Evolutionary conservation across 2,329 filamentous ascomycete genomes (phyloP), one percentile per base, ranked within the genome.

Genomic region (Neofusicoccum laricinum): DNA sequence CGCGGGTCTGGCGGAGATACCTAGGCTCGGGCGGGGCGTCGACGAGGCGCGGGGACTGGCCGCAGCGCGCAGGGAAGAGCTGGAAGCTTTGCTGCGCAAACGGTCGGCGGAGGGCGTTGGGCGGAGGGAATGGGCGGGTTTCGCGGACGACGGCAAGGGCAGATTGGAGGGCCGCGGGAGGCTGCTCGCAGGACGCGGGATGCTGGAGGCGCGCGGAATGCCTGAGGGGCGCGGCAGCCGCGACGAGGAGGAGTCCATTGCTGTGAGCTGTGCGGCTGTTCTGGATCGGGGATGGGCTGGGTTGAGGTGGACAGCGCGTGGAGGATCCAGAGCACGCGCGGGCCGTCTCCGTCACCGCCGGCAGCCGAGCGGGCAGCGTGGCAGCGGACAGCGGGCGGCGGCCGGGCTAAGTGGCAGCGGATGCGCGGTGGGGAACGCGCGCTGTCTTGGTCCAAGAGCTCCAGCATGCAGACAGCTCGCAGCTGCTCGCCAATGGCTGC

Each of bases 131-230:
- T 36, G 41, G 14, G 53, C 21, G 17, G 62, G 41, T 38, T 36
- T 45, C 19, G 50, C 25, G 12, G 71, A 66, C 30, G 25, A 70
- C 74, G 46, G 58, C 68, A 46, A 77, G 75, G 48, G 78, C 51
- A 87, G 76, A 68, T 82, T 80, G 21, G 84, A 86, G 48, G 80
- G 78, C 49, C 84, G 79, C 65, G 85, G 84, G 58, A 86, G 25
- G 25, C 25, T 72, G 58, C 72, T 73, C 45, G 77, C 76, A 17
- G 71, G 66, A 32, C 74, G 69, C 7, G 71, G 65, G 53, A 64
- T 51, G 45, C 19, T 32, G 17, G 63, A 64, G 46, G 63, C 25
- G 62, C 74, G 69, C 3, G 70, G 65, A 50, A 64, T 59, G 45
- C 36, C 46, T 14, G 63, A 64, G 38, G 62, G 51, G 19, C 58